These are phyloP conservation scores for Debaryomycetaceae sp. DNA, from an alignment of 1,139 yeast species.

Conservation along the genomic window DNA sequence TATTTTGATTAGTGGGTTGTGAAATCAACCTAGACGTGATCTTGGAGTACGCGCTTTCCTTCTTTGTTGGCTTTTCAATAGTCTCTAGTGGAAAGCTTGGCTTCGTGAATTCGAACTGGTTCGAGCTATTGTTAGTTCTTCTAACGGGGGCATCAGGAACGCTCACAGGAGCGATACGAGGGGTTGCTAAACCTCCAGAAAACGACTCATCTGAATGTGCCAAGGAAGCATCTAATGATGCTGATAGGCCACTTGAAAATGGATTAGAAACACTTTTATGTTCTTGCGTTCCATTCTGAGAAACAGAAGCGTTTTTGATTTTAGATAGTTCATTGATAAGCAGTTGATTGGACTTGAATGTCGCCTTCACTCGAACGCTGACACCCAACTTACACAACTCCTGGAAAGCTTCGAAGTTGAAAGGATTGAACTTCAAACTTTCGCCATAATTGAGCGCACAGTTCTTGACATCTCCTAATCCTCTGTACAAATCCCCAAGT, in stretches of 20 bases:
- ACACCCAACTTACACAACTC: conserved; percentile 72
- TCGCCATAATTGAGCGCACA: conserved; percentile 66
- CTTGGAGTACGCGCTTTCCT: conserved; percentile 37
- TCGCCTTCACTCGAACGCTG: conserved; percentile 56
- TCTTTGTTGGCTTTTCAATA: conserved; percentile 13
- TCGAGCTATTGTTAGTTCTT: conserved; percentile 31
- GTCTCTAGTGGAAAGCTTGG: conserved; percentile 26
- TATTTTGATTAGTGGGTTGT: conserved; percentile 30
- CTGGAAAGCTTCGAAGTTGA: conserved; percentile 82
- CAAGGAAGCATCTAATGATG: background rate
- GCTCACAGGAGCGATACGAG: conserved; percentile 38
- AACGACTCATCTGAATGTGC: conserved; percentile 19
- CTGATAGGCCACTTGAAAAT: conserved; percentile 2
- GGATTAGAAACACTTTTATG: conserved; percentile 5
- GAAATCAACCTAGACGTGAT: conserved; percentile 53
- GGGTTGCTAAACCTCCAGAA: conserved; percentile 37
- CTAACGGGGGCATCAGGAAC: conserved; percentile 57
- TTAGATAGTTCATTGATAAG: conserved; percentile 2
- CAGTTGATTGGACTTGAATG: conserved; percentile 40
- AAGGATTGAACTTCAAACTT: conserved; percentile 72
- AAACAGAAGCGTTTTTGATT: background rate
- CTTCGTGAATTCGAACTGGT: conserved; percentile 31
- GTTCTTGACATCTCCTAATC: conserved; percentile 57
- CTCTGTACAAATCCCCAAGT: conserved; percentile 66
- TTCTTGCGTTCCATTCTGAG: background rate